Evolutionary conservation across 768 basidiomycete species (phyloP).

Genomic region (Tulasnella sp.): DNA sequence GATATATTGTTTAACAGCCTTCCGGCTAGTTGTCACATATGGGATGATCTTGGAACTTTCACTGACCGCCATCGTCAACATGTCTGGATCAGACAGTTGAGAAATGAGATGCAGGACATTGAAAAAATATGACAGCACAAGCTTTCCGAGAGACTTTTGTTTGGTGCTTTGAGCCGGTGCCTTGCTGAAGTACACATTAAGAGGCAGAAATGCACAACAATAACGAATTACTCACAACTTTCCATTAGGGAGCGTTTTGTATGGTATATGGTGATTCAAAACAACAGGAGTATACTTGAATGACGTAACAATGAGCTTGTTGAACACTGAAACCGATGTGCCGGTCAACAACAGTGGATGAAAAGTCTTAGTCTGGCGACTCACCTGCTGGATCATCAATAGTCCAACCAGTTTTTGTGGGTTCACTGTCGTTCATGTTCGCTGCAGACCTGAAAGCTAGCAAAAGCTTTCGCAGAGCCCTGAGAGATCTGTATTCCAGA

Average conservation of each 20-base stretch:
- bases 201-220: not conserved
- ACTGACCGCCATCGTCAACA: constrained; percentile 53
- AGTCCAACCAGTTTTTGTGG: constrained; percentile 53
- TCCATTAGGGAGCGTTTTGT: constrained; percentile 67
- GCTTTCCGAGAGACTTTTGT: constrained; percentile 71
- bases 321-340: constrained; percentile 52
- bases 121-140: constrained; percentile 80
- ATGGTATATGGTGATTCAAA: constrained; percentile 75
- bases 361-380: constrained; percentile 18
- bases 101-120: constrained; percentile 69
- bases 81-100: constrained; percentile 54
- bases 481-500: constrained; percentile 73
- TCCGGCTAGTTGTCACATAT: constrained; percentile 72
- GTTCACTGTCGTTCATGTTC: constrained; percentile 61
- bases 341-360: constrained; percentile 9
- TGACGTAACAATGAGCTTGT: constrained; percentile 77
- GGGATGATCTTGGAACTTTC: constrained; percentile 87
- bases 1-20: constrained; percentile 71
- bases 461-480: constrained; percentile 68
- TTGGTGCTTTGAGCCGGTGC: constrained; percentile 68
- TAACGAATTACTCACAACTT: constrained; percentile 52
- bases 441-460: constrained; percentile 86
- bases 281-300: constrained; percentile 85
- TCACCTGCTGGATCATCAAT: constrained; percentile 71
- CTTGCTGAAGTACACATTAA: constrained; percentile 42